Evolutionary conservation across 148 eudicot species (phyloP).

Genomic region (Camellia lanceoleosa): DNA sequence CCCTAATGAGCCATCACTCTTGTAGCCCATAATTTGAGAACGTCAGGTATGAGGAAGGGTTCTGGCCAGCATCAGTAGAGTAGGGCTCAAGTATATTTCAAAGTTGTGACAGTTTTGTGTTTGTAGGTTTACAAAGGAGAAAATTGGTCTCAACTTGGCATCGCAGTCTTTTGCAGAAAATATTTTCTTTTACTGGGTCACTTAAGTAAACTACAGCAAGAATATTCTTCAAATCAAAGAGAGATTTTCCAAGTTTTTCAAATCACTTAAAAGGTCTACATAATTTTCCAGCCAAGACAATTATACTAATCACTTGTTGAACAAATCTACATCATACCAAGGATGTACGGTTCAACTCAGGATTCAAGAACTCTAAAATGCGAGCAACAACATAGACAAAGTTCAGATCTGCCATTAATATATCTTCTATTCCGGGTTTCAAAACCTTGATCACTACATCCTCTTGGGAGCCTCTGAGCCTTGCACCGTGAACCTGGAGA

Average conservation of each 20-base stretch:
- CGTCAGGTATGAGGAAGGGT: background rate
- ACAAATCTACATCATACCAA: constrained; percentile 47
- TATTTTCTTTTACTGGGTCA: background rate
- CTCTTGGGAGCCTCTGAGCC: constrained; percentile 75
- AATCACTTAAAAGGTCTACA: background rate
- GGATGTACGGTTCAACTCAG: constrained; percentile 86
- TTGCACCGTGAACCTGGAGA: constrained; percentile 91
- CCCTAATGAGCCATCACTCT: background rate
- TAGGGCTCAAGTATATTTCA: background rate
- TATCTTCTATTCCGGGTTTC: constrained; percentile 97
- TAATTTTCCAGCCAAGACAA: background rate
- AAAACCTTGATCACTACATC: constrained; percentile 94
- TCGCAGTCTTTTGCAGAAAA: background rate
- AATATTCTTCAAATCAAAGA: background rate
- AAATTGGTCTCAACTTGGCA: background rate
- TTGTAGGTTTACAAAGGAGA: background rate
- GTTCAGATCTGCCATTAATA: constrained; percentile 89
- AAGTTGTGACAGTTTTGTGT: background rate
- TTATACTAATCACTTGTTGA: background rate
- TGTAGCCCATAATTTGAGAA: background rate
- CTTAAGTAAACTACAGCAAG: background rate
- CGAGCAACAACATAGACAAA: constrained; percentile 91
- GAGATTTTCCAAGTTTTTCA: background rate
- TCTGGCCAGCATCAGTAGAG: background rate
- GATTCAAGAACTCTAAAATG: constrained; percentile 83